These are phyloP conservation scores for Magnaporthiopsis rhizophila DNA, from an alignment of 2,329 filamentous ascomycete species.

Conservation along the genomic window DNA sequence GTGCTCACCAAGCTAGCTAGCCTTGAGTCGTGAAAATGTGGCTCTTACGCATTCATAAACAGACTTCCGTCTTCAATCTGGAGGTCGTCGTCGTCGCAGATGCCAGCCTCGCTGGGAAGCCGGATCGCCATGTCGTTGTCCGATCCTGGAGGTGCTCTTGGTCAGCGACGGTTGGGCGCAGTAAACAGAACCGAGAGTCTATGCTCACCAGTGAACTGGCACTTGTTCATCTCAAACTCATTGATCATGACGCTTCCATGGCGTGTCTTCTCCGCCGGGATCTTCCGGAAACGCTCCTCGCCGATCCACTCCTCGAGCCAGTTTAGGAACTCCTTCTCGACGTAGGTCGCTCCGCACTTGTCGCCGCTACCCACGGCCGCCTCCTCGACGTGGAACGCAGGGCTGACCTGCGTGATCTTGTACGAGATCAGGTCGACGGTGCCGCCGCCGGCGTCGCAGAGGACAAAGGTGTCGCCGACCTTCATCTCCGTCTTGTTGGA, in stretches of 20 bases:
- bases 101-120: slow-evolving; percentile 9
- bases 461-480: slow-evolving; percentile 17
- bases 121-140: slow-evolving; percentile 10
- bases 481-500: slow-evolving; percentile 13
- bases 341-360: slow-evolving; percentile 13
- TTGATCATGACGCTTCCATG: slow-evolving; percentile 12
- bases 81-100: slow-evolving; percentile 9
- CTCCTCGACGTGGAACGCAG: slow-evolving; percentile 16
- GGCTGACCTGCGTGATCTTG: slow-evolving; percentile 33
- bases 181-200: background rate
- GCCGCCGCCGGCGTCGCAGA: slow-evolving; percentile 24
- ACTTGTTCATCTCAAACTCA: slow-evolving; percentile 9
- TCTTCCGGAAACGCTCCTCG: slow-evolving; percentile 8
- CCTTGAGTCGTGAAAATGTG: background rate
- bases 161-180: background rate
- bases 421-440: slow-evolving; percentile 43
- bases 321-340: slow-evolving; percentile 12
- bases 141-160: background rate
- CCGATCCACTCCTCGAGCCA: slow-evolving; percentile 13
- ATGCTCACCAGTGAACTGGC: slow-evolving; percentile 8
- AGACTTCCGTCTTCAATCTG: slow-evolving; percentile 10
- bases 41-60: slow-evolving; percentile 2
- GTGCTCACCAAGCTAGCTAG: background rate
- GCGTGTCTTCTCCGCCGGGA: slow-evolving; percentile 6
- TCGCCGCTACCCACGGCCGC: slow-evolving; percentile 9